Evolutionary conservation across 768 basidiomycete genomes (phyloP).

Genomic region (Rhizopogon vinicolor): DNA sequence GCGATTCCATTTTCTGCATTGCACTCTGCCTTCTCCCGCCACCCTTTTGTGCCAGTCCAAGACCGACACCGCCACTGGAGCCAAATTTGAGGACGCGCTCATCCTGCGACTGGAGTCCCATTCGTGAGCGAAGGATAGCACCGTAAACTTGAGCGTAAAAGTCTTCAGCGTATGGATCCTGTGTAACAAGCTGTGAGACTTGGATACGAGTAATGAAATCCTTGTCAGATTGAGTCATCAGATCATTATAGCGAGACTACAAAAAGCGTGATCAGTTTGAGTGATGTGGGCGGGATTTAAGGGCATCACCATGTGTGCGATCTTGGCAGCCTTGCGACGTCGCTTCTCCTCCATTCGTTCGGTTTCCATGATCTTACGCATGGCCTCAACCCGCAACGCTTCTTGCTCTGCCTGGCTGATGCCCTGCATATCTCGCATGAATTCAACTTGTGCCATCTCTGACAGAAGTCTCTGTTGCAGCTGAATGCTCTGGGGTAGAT

Average conservation of each 20-base stretch:
- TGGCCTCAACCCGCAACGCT: constrained; percentile 68
- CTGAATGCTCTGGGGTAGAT: constrained; percentile 60
- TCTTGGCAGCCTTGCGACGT: constrained; percentile 76
- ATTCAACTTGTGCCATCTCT: constrained; percentile 70
- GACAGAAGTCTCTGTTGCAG: constrained; percentile 74
- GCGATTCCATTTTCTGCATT: constrained; percentile 90
- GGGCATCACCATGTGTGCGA: constrained; percentile 72
- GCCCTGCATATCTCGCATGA: constrained; percentile 60
- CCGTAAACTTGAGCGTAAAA: constrained; percentile 98
- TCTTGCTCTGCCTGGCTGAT: constrained; percentile 61
- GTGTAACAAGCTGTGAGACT: constrained; percentile 94
- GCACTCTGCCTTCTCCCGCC: constrained; percentile 73
- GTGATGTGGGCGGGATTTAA: neutral
- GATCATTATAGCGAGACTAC: constrained; percentile 87
- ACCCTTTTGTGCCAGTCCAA: constrained; percentile 64
- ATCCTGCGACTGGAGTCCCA: constrained; percentile 68
- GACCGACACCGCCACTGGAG: constrained; percentile 77
- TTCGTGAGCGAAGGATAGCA: constrained; percentile 73
- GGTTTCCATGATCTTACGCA: constrained; percentile 87
- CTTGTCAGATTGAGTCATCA: constrained; percentile 98
- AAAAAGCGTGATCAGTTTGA: constrained; percentile 6
- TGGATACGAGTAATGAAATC: constrained; percentile 99
- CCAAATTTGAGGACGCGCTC: constrained; percentile 85
- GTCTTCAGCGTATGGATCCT: constrained; percentile 96
- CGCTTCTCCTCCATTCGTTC: constrained; percentile 86